phyloP scores from a whole-genome alignment of 768 basidiomycete genomes.

The Tephrocybe rancida region DNA sequence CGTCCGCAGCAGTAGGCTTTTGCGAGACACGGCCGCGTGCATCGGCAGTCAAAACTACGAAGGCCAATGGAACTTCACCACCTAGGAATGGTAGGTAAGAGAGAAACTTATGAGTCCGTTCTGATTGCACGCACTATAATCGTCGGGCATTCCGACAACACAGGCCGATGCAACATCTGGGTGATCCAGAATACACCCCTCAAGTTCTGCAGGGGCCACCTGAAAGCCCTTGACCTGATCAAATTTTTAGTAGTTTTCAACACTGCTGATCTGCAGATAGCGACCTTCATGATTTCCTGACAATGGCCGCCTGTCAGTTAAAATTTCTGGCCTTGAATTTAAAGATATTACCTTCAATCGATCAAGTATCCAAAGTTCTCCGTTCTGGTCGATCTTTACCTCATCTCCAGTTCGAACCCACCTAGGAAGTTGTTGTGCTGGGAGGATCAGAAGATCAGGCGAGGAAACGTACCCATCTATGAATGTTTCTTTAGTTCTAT shows the following conservation, averaged over 20 bases:
- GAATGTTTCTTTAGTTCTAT: constrained; percentile 70
- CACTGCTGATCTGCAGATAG: constrained; percentile 18
- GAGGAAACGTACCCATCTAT: constrained; percentile 52
- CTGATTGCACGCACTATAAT: constrained; percentile 49
- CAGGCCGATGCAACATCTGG: constrained; percentile 62
- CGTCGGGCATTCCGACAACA: constrained; percentile 68
- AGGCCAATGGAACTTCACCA: constrained; percentile 74
- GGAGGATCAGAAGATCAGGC: not conserved
- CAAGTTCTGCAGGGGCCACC: constrained; percentile 74
- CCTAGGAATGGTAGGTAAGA: constrained; percentile 25
- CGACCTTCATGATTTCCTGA: constrained; percentile 50
- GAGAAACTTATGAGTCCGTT: not conserved
- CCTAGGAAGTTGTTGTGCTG: constrained; percentile 30
- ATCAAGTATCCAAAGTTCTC: constrained; percentile 63
- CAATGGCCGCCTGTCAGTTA: not conserved
- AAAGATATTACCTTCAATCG: constrained; percentile 52
- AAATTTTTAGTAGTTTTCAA: constrained; percentile 26
- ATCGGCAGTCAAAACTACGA: constrained; percentile 52
- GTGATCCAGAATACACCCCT: constrained; percentile 65
- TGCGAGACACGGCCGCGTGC: constrained; percentile 36
- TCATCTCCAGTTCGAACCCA: constrained; percentile 76
- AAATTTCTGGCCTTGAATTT: not conserved
- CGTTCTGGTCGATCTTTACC: constrained; percentile 52
- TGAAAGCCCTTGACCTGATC: constrained; percentile 69
- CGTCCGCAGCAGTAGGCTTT: constrained; percentile 27